phyloP scores from a whole-genome alignment of 2,329 filamentous ascomycete genomes.

The Macrophomina tecta region DNA sequence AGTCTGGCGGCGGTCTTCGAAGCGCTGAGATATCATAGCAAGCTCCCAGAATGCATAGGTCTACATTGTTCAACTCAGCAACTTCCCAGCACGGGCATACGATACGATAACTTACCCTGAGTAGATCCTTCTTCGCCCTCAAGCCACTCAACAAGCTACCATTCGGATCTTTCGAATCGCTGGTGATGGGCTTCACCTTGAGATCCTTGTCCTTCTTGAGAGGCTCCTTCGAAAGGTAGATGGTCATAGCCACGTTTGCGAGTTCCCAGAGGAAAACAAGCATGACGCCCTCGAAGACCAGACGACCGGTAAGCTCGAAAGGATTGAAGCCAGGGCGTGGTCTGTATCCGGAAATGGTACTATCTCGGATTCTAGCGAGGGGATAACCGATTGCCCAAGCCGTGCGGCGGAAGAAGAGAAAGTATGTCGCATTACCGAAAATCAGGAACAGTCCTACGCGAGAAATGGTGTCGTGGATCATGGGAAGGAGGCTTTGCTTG shows the following conservation, averaged over 20 bases:
- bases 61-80: slow-evolving; percentile 46
- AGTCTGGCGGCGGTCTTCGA: slow-evolving; percentile 74
- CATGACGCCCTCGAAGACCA: slow-evolving; percentile 64
- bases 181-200: slow-evolving; percentile 71
- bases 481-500: slow-evolving; percentile 16
- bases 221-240: slow-evolving; percentile 81
- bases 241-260: slow-evolving; percentile 76
- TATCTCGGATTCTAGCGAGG: neutral
- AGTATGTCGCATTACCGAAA: slow-evolving; percentile 37
- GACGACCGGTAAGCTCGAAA: slow-evolving; percentile 28
- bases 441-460: slow-evolving; percentile 65
- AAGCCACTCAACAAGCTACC: slow-evolving; percentile 85
- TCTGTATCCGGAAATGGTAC: slow-evolving; percentile 7
- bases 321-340: slow-evolving; percentile 21
- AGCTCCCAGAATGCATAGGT: slow-evolving; percentile 93
- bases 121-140: slow-evolving; percentile 79
- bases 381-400: slow-evolving; percentile 63
- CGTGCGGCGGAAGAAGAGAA: slow-evolving; percentile 36
- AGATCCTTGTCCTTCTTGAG: slow-evolving; percentile 70
- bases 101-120: slow-evolving; percentile 61
- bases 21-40: slow-evolving; percentile 76
- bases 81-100: neutral
- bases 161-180: slow-evolving; percentile 88
- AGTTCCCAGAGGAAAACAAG: slow-evolving; percentile 77
- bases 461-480: slow-evolving; percentile 49